Percentiles rank a stretch among this genome's conserved stretches.
These are phyloP conservation scores for Silene noctiflora DNA, from an alignment of 179 eudicot species.

Conservation along the genomic window DNA sequence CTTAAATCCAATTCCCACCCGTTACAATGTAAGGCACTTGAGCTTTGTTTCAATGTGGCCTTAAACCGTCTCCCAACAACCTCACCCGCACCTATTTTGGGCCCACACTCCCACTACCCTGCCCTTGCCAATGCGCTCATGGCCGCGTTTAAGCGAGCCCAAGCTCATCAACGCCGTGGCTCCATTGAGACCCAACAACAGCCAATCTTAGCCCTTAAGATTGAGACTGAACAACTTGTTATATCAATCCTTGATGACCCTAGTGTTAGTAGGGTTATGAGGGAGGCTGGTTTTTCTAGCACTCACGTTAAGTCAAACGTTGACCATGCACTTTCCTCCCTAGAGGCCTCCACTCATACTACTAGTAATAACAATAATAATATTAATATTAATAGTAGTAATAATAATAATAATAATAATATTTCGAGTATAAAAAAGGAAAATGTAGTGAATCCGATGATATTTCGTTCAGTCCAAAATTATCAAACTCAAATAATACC, in stretches of 20 bases:
- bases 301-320: slow-evolving; percentile 46
- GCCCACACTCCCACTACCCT: slow-evolving; percentile 37
- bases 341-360: slow-evolving; percentile 39
- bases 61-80: slow-evolving; percentile 53
- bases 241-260: slow-evolving; percentile 39
- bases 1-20: slow-evolving; percentile 53
- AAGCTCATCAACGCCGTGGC: slow-evolving; percentile 55
- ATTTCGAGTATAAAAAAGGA: slow-evolving; percentile 13
- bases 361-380: not conserved
- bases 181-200: slow-evolving; percentile 58
- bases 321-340: slow-evolving; percentile 32
- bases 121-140: slow-evolving; percentile 52
- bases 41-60: slow-evolving; percentile 62
- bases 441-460: slow-evolving; percentile 9
- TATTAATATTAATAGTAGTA: not conserved
- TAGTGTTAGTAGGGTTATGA: slow-evolving; percentile 60
- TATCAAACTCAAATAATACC: slow-evolving; percentile 9
- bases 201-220: slow-evolving; percentile 47
- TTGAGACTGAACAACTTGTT: slow-evolving; percentile 33
- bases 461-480: not conserved
- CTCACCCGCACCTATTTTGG: slow-evolving; percentile 33
- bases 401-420: not conserved
- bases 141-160: slow-evolving; percentile 59
- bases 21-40: slow-evolving; percentile 50
- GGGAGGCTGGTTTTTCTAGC: slow-evolving; percentile 57